These are phyloP conservation scores for Mortierella claussenii DNA, from an alignment of 192 early-diverging fungal genomes.

Conservation along the genomic window DNA sequence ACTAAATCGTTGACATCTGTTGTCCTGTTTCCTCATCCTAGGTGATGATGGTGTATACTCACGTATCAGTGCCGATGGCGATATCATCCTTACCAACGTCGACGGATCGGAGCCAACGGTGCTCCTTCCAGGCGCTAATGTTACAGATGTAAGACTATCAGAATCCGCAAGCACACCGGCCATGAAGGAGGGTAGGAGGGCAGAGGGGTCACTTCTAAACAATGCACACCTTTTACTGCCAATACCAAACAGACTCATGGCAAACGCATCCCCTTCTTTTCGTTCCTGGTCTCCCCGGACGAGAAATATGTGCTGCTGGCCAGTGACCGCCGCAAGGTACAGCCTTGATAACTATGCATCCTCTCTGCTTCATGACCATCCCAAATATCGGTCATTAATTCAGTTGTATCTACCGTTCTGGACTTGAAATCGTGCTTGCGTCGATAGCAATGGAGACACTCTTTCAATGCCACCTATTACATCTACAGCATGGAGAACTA, in stretches of 20 bases:
- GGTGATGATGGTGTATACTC: conserved; percentile 48
- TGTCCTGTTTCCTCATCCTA: too few relatives aligned
- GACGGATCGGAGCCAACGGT: conserved; percentile 42
- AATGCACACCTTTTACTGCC: too few relatives aligned
- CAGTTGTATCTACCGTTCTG: too few relatives aligned
- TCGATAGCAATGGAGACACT: conserved; percentile 86
- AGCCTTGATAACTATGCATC: not conserved
- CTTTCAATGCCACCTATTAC: conserved; percentile 81
- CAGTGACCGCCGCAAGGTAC: conserved; percentile 69
- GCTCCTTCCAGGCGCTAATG: conserved; percentile 41
- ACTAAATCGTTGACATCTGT: too few relatives aligned
- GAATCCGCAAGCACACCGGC: not conserved
- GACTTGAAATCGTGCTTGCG: too few relatives aligned
- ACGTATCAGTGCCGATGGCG: conserved; percentile 30
- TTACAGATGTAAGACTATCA: conserved; percentile 34
- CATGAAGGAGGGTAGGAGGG: too few relatives aligned
- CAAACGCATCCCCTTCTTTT: conserved; percentile 49
- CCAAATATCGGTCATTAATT: too few relatives aligned
- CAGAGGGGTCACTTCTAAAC: too few relatives aligned
- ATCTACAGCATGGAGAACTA: conserved; percentile 75
- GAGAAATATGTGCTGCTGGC: conserved; percentile 81
- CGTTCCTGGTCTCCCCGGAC: conserved; percentile 80
- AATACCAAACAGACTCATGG: conserved; percentile 15
- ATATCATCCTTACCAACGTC: conserved; percentile 41
- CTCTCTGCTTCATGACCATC: too few relatives aligned